These are phyloP conservation scores for Stephania cephalantha DNA, from an alignment of 164 flowering plant species.

Conservation along the genomic window DNA sequence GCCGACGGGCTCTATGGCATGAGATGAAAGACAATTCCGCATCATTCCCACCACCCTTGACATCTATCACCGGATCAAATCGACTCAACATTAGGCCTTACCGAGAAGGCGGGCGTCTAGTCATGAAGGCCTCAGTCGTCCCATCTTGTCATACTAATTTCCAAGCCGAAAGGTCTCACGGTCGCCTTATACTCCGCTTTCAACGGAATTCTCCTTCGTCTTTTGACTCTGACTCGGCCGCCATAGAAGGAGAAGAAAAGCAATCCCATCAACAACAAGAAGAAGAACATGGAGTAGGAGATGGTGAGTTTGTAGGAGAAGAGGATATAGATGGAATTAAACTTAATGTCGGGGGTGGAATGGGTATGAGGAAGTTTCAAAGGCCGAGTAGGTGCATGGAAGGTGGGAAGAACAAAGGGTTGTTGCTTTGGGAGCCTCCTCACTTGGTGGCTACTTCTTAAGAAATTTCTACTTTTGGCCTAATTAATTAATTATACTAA, in stretches of 20 bases:
- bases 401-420: constrained; percentile 32
- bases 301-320: constrained; percentile 8
- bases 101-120: constrained; percentile 58
- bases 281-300: constrained; percentile 14
- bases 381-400: constrained; percentile 57
- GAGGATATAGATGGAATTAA: constrained; percentile 26
- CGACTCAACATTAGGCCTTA: constrained; percentile 37
- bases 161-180: constrained; percentile 55
- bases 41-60: constrained; percentile 73
- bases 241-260: constrained; percentile 4
- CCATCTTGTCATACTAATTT: constrained; percentile 33
- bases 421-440: constrained; percentile 38
- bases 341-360: constrained; percentile 30
- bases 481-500: neutral
- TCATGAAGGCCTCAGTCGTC: constrained; percentile 41
- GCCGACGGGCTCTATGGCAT: neutral
- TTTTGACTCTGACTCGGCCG: constrained; percentile 8
- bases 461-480: constrained; percentile 4
- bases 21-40: constrained; percentile 19
- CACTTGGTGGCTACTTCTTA: constrained; percentile 38
- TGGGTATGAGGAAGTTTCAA: constrained; percentile 31
- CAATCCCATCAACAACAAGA: constrained; percentile 9
- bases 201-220: constrained; percentile 7
- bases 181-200: constrained; percentile 52
- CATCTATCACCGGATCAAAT: constrained; percentile 46